Conservation (phyloP, 2,329 filamentous ascomycete species). For the Fusarium penzigii region DNA sequence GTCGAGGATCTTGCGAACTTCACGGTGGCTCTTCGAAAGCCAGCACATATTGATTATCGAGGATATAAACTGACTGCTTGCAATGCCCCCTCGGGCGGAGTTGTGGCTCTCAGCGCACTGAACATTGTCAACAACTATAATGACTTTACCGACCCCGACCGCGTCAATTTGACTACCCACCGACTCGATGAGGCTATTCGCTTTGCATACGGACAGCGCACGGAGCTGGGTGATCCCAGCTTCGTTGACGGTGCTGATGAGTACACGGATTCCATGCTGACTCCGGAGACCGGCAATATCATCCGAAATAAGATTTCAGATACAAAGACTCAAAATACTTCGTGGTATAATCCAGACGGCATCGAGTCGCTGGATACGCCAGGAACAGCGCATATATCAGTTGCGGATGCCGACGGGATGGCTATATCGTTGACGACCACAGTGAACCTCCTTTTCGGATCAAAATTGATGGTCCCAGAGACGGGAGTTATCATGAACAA, state of each 20-base stretch:
- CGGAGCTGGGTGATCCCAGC: constrained; percentile 72
- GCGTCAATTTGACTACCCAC: constrained; percentile 67
- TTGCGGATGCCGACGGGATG: constrained; percentile 69
- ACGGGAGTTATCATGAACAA: constrained; percentile 75
- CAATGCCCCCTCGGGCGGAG: constrained; percentile 73
- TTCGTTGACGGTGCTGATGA: constrained; percentile 64
- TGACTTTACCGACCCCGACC: constrained; percentile 57
- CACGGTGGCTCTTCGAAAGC: constrained; percentile 62
- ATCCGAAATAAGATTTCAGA: constrained; percentile 49
- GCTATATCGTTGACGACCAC: constrained; percentile 79
- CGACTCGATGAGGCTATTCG: constrained; percentile 80
- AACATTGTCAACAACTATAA: constrained; percentile 75
- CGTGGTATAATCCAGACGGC: constrained; percentile 45
- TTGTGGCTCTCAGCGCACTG: constrained; percentile 69
- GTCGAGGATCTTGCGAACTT: constrained; percentile 73
- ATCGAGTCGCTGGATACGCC: constrained; percentile 58
- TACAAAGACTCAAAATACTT: constrained; percentile 36
- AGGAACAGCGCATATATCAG: constrained; percentile 67
- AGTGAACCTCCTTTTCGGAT: constrained; percentile 79
- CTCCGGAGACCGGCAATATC: constrained; percentile 59
- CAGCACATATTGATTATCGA: constrained; percentile 63
- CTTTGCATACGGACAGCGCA: constrained; percentile 76
- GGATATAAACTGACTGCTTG: constrained; percentile 69
- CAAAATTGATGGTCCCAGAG: constrained; percentile 73
- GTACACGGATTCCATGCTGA: constrained; percentile 64